Conservation (phyloP, 2,329 filamentous ascomycete genomes). For the Diaporthe vaccinii region DNA sequence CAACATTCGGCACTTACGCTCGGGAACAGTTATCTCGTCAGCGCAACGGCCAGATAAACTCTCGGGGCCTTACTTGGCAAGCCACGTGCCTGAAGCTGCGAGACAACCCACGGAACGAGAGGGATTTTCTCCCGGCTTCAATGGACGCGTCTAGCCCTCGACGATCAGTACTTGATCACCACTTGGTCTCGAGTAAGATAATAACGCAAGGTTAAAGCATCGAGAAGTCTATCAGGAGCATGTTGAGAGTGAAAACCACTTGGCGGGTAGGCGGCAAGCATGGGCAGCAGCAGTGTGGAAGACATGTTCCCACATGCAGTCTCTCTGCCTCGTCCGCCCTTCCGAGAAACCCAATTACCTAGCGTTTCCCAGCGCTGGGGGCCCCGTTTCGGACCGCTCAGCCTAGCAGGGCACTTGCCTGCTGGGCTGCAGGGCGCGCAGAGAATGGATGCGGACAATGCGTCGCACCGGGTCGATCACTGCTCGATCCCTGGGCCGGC, state of each 20-base stretch:
- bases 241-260: not conserved
- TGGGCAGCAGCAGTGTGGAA: not conserved
- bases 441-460: conserved; percentile 15
- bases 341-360: conserved; percentile 26
- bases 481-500: conserved; percentile 27
- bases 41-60: conserved; percentile 1
- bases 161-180: conserved; percentile 6
- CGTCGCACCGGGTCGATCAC: conserved; percentile 29
- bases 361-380: conserved; percentile 30
- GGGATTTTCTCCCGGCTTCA: not conserved
- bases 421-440: conserved; percentile 19
- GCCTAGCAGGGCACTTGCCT: conserved; percentile 32
- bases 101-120: conserved; percentile 1
- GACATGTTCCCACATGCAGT: not conserved
- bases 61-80: conserved; percentile 11
- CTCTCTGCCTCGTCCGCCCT: conserved; percentile 4
- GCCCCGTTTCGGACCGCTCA: conserved; percentile 30
- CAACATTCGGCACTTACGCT: not conserved
- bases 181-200: not conserved
- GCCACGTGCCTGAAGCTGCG: conserved; percentile 9
- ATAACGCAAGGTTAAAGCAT: not conserved
- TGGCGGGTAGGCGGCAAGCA: not conserved
- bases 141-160: conserved; percentile 13
- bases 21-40: not conserved
- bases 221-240: not conserved